These are phyloP conservation scores for Daldinia loculata DNA, from an alignment of 495 filamentous ascomycete species.

Conservation along the genomic window DNA sequence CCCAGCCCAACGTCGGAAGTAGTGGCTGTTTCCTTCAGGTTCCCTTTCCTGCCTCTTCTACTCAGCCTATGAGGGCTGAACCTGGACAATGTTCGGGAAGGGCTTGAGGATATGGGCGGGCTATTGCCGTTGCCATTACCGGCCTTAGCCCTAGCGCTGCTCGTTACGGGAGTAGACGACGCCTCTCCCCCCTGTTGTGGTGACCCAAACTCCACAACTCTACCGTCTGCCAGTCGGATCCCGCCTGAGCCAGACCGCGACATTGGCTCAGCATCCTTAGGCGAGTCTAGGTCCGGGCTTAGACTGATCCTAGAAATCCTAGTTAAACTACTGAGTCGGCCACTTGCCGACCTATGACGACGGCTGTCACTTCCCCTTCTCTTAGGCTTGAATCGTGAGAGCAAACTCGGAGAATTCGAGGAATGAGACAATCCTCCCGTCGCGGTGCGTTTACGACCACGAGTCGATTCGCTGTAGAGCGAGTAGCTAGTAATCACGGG, in stretches of 20 bases:
- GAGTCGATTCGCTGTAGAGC: slow-evolving; percentile 42
- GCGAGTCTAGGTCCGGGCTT: background rate
- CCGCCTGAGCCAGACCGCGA: slow-evolving; percentile 43
- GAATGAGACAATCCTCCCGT: slow-evolving; percentile 6
- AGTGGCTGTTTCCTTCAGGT: background rate
- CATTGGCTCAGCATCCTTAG: slow-evolving; percentile 39
- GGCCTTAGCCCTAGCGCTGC: background rate
- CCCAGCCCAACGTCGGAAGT: slow-evolving; percentile 22
- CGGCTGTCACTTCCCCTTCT: slow-evolving; percentile 22
- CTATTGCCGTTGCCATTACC: background rate
- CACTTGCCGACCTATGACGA: slow-evolving; percentile 21
- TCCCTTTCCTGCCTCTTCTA: slow-evolving; percentile 13
- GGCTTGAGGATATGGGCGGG: slow-evolving; percentile 1
- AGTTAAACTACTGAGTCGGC: slow-evolving; percentile 3
- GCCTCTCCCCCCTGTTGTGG: slow-evolving; percentile 11
- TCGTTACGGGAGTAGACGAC: background rate
- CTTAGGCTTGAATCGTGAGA: slow-evolving; percentile 31
- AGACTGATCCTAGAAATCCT: slow-evolving; percentile 1
- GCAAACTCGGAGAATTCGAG: slow-evolving; percentile 4
- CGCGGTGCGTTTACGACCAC: slow-evolving; percentile 22
- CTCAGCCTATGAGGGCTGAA: slow-evolving; percentile 25
- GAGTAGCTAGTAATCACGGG: slow-evolving; percentile 50
- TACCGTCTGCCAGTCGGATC: slow-evolving; percentile 41
- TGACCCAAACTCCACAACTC: slow-evolving; percentile 48
- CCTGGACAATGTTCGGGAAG: slow-evolving; percentile 6